Evolutionary conservation across 2,329 filamentous ascomycete species (phyloP), one percentile per base, ranked within the genome.

Genomic region (Cytospora chrysosperma): DNA sequence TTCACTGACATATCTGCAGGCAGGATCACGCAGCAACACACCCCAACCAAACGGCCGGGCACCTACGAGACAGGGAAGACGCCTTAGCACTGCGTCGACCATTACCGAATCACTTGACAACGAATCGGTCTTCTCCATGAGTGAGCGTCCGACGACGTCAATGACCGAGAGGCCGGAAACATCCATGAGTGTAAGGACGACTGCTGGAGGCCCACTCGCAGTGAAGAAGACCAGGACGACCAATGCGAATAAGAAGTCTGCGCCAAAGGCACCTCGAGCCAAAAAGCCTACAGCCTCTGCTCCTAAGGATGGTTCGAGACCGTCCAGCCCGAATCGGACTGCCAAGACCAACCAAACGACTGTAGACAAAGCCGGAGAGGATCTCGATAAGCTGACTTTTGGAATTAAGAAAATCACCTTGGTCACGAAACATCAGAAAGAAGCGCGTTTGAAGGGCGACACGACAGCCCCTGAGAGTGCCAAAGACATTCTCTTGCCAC

Each of bases 401-500:
- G 82, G 83, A 1, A 83, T 88, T 81, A 87, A 84, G 71, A 86
- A 83, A 72, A 84, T 88, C 63, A 87, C 83, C 70, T 72, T 88
- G 27, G 77, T 87, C 47, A 86, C 84, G 1, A 80, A 86, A 65
- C 79, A 84, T 47, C 82, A 87, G 69, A 82, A 80, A 68, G 85
- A 86, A 56, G 84, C 82, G 1, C 80, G 78, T 28, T 80, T 81
- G 27, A 63, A 70, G 47, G 64, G 67, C 19, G 43, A 59, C 17
- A 51, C 56, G 24, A n/a, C 56, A n/a, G 52, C 28, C 17, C 27
- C 32, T 19, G 49, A 60, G 30, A 26, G 9, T 24, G 28, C 19
- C 12, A 21, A 30, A 32, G 43, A 56, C n/a, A 43, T 13, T 10
- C 19, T 27, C 37, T 24, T 56, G 19, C 60, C 56, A 7, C 27